Percentiles rank a stretch among this genome's conserved stretches.
Conservation (phyloP, 208 protist genomes). For the Trypanosoma platydactyli region DNA sequence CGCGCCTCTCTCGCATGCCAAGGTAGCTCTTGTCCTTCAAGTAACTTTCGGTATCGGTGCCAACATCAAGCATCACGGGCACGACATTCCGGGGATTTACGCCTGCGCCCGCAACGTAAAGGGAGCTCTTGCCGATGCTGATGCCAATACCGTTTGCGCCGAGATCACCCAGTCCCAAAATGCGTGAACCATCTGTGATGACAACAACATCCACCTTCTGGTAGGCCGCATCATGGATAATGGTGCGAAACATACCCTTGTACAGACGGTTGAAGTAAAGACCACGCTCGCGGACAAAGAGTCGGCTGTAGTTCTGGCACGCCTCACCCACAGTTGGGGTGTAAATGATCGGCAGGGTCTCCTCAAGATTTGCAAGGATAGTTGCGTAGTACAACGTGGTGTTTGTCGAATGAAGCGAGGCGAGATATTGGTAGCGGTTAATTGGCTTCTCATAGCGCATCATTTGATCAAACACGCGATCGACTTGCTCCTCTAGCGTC, state of each 20-base stretch:
- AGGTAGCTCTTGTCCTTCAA: constrained; percentile 77
- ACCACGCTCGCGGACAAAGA: constrained; percentile 79
- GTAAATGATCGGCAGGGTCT: constrained; percentile 85
- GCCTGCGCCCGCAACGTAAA: constrained; percentile 88
- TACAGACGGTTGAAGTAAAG: constrained; percentile 88
- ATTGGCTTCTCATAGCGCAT: constrained; percentile 78
- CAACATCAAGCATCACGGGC: constrained; percentile 89
- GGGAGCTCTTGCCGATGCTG: constrained; percentile 88
- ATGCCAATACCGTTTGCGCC: constrained; percentile 95
- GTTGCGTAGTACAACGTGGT: constrained; percentile 81
- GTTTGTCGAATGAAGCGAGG: constrained; percentile 67
- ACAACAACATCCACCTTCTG: constrained; percentile 92
- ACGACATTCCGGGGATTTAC: constrained; percentile 77
- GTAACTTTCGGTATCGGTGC: constrained; percentile 80
- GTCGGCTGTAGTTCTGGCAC: constrained; percentile 88
- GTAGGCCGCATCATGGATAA: constrained; percentile 80
- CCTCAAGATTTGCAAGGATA: constrained; percentile 70
- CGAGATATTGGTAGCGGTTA: constrained; percentile 81
- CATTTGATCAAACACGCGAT: constrained; percentile 67
- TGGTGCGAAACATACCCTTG: constrained; percentile 77
- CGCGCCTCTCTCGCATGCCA: constrained; percentile 45
- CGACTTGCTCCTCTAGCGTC: constrained; percentile 80
- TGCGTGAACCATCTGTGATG: constrained; percentile 93
- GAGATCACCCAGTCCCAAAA: constrained; percentile 94
- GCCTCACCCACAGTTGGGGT: constrained; percentile 93